These are phyloP conservation scores for Shiraia sp. DNA, from an alignment of 2,329 filamentous ascomycete genomes.

Conservation along the genomic window DNA sequence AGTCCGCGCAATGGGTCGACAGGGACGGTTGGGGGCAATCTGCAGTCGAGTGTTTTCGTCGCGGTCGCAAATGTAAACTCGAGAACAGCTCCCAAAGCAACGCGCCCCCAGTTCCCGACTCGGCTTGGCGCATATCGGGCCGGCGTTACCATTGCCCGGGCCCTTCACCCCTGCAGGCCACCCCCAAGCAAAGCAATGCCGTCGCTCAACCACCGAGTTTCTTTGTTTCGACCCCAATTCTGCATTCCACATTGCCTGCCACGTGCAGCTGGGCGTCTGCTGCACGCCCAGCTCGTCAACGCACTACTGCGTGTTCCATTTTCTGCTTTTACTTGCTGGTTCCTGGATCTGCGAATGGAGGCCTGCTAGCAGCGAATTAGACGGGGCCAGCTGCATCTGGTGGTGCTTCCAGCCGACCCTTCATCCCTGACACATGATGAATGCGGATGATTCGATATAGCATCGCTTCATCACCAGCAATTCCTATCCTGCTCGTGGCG, in stretches of 20 bases:
- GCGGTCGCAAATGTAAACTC: slow-evolving; percentile 21
- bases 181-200: background rate
- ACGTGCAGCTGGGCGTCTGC: background rate
- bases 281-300: background rate
- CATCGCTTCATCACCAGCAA: slow-evolving; percentile 5
- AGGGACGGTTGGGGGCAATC: background rate
- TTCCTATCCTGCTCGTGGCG: slow-evolving; percentile 5
- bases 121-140: slow-evolving; percentile 13
- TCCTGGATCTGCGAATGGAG: slow-evolving; percentile 9
- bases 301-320: slow-evolving; percentile 1
- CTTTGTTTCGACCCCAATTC: too few species aligned
- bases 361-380: slow-evolving; percentile 9
- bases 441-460: slow-evolving; percentile 13
- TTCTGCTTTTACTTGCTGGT: slow-evolving; percentile 7
- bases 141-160: slow-evolving; percentile 1
- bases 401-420: slow-evolving; percentile 6
- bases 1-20: background rate
- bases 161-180: background rate
- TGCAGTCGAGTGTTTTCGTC: slow-evolving; percentile 5
- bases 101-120: slow-evolving; percentile 10
- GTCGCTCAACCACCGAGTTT: background rate
- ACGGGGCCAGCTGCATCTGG: slow-evolving; percentile 1
- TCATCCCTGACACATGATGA: slow-evolving; percentile 5
- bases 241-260: too few species aligned
- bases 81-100: slow-evolving; percentile 16